Conservation (phyloP, 106 monocot species). For the Dendrobium huoshanense region DNA sequence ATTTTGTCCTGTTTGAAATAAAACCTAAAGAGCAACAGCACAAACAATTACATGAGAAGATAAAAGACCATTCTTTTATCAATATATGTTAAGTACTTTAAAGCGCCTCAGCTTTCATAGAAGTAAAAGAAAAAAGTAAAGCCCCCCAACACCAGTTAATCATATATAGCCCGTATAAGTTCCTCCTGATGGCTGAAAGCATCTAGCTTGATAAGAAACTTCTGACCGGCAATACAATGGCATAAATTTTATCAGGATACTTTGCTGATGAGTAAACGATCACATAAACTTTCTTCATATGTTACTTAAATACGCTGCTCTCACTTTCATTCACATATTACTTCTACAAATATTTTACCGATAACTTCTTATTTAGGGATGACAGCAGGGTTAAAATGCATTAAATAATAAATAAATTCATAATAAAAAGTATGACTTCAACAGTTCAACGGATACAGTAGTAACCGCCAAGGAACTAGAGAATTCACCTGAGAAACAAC, state of each 20-base stretch:
- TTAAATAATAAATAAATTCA: not conserved
- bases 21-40: not conserved
- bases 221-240: no score
- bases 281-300: not conserved
- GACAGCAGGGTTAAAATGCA: not conserved
- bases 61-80: not conserved
- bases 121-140: not conserved
- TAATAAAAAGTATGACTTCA: not conserved
- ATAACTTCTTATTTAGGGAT: not conserved
- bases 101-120: not conserved
- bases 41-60: not conserved
- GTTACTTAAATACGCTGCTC: not conserved
- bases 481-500: slow-evolving; percentile 9
- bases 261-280: not conserved
- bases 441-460: not conserved
- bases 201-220: no score
- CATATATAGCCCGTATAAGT: not conserved
- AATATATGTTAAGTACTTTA: not conserved
- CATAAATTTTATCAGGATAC: no score
- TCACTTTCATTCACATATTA: not conserved
- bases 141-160: not conserved
- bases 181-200: no score
- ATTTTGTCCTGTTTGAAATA: not conserved
- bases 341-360: not conserved
- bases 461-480: not conserved